Evolutionary conservation across 768 basidiomycete species (phyloP).

Genomic region (Mycena floridula): DNA sequence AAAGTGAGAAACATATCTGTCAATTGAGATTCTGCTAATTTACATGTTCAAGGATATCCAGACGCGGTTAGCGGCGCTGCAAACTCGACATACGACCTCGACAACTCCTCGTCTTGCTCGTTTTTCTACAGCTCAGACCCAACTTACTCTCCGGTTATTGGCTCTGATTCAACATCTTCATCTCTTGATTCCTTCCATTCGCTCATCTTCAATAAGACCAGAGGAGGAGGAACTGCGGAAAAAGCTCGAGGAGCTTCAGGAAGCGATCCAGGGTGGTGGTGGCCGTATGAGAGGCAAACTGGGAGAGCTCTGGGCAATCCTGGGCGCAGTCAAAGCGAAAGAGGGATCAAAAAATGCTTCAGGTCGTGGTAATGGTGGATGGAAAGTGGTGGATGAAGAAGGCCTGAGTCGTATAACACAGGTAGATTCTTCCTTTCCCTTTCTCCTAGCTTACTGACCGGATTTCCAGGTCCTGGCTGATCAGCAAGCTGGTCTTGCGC

Average conservation of each 20-base stretch:
- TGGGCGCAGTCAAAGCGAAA: slow-evolving; percentile 62
- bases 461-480: slow-evolving; percentile 57
- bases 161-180: slow-evolving; percentile 70
- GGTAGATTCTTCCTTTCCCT: slow-evolving; percentile 29
- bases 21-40: slow-evolving; percentile 2
- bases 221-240: slow-evolving; percentile 65
- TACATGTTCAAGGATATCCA: slow-evolving; percentile 72
- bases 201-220: slow-evolving; percentile 67
- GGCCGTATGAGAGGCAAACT: slow-evolving; percentile 65
- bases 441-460: slow-evolving; percentile 1
- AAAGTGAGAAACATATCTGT: slow-evolving; percentile 42
- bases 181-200: slow-evolving; percentile 69
- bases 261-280: slow-evolving; percentile 6
- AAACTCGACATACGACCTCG: slow-evolving; percentile 56
- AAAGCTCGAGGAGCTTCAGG: slow-evolving; percentile 35
- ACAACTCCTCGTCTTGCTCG: slow-evolving; percentile 65
- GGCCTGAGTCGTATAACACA: slow-evolving; percentile 72
- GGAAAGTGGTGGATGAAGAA: slow-evolving; percentile 86
- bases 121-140: slow-evolving; percentile 56
- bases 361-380: slow-evolving; percentile 44
- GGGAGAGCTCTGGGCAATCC: slow-evolving; percentile 81
- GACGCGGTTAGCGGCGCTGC: slow-evolving; percentile 52
- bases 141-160: slow-evolving; percentile 65
- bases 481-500: slow-evolving; percentile 75
- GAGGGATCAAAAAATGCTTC: slow-evolving; percentile 39